Evolutionary conservation across 345 rosid species (phyloP), one percentile per base, ranked within the genome.

Genomic region (Eucalyptus polyanthemos): DNA sequence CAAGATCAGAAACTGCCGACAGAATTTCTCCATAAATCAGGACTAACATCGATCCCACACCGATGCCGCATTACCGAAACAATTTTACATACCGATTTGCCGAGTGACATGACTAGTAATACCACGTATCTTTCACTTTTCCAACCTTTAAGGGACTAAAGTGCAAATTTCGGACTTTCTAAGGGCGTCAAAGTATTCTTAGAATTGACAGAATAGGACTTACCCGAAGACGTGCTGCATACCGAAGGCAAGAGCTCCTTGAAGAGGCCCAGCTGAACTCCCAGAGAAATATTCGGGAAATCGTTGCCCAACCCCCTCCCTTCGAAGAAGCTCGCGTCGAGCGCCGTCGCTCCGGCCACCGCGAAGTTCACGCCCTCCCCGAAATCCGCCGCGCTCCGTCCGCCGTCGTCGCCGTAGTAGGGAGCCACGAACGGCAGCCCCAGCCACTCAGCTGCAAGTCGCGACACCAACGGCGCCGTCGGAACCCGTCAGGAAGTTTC

Each of bases 351-450:
- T 54, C 94, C 95, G 27, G 88, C 93, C 47, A 94, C 94, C 1
- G 95, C 96, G 34, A 95, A 93, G 88, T 95, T 95, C 49, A 91
- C 94, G 65, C 96, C 96, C 25, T 88, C 51, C 3, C 88, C 42
- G 45, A 94, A 92, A 25, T 89, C 49, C 8, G 17, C 21, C n/a
- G 14, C 29, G 49, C 56, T 91, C n/a, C 83, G 83, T 76, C 88
- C 90, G 21, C 91, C 88, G 86, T 86, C 80, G 11, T 86, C 89
- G 89, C 93, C 94, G 16, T 90, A 90, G 80, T 89, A 92, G 13
- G 95, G 93, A 6, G 92, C 94, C 50, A 93, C 89, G 9, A 89
- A 87, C 1, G 95, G 93, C 14, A 93, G 89, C 69, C 95, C 93
- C 31, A 92, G 83, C 51, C 22, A 54, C 45, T 95, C 91, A 49